phyloP scores from a whole-genome alignment of 164 flowering plant species.

The Aristolochia californica region DNA sequence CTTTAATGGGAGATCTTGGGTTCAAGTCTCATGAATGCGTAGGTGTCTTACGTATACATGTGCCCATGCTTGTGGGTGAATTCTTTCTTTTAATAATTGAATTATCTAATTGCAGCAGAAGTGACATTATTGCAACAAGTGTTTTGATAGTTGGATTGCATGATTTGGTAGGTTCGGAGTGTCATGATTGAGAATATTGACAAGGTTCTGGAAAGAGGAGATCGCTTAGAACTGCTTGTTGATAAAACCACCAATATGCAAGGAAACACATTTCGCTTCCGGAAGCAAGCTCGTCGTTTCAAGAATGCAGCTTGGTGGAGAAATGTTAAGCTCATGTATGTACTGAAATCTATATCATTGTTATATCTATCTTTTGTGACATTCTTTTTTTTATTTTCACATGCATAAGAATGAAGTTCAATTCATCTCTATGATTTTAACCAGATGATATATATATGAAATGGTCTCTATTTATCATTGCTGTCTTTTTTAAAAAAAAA shows the following conservation, averaged over 20 bases:
- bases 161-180: slow-evolving; percentile 46
- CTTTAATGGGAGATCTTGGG: too few relatives aligned
- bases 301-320: slow-evolving; percentile 66
- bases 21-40: too few relatives aligned
- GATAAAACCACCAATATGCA: slow-evolving; percentile 62
- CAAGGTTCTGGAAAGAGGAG: slow-evolving; percentile 84
- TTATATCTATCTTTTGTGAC: not conserved
- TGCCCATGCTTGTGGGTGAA: too few relatives aligned
- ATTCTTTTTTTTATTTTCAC: not conserved
- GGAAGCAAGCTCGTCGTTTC: slow-evolving; percentile 59
- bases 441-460: too few relatives aligned
- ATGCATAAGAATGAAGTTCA: too few relatives aligned
- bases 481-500: too few relatives aligned
- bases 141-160: not conserved
- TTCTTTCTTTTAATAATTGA: not conserved
- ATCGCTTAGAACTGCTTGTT: slow-evolving; percentile 63
- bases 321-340: slow-evolving; percentile 74
- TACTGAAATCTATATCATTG: slow-evolving; percentile 2
- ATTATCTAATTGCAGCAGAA: not conserved
- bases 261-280: slow-evolving; percentile 66
- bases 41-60: too few relatives aligned
- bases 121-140: not conserved
- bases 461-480: too few relatives aligned
- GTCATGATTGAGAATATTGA: slow-evolving; percentile 86
- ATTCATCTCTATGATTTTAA: too few relatives aligned